phyloP scores from a whole-genome alignment of 2,329 filamentous ascomycete species.

The Pseudovirgaria hyperparasitica region DNA sequence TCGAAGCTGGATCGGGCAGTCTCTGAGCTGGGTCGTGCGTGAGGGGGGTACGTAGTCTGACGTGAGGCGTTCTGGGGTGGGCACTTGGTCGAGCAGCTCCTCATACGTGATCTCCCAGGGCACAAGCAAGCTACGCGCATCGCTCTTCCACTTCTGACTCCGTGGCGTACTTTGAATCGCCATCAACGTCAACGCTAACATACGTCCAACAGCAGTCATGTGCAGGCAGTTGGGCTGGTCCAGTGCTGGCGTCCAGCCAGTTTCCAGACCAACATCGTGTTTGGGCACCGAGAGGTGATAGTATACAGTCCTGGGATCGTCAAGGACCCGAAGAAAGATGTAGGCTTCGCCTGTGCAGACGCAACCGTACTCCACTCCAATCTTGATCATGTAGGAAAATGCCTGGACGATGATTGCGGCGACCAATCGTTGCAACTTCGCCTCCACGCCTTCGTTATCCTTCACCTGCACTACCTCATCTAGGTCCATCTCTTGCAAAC shows the following conservation, averaged over 20 bases:
- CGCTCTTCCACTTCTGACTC: conserved; percentile 13
- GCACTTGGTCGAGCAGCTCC: conserved; percentile 13
- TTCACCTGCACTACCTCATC: conserved; percentile 21
- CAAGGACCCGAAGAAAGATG: conserved; percentile 27
- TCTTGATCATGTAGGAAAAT: conserved; percentile 37
- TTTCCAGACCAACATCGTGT: conserved; percentile 13
- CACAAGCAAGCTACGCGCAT: conserved; percentile 7
- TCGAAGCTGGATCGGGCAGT: conserved; percentile 3
- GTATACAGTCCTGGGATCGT: conserved; percentile 12
- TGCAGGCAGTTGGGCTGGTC: conserved; percentile 13
- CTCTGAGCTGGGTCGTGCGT: conserved; percentile 1
- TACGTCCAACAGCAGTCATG: conserved; percentile 19
- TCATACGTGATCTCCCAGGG: conserved; percentile 13
- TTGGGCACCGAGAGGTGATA: conserved; percentile 17
- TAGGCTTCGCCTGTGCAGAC: conserved; percentile 30
- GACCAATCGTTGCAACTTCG: conserved; percentile 23
- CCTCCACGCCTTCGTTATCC: conserved; percentile 19
- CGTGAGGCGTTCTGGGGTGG: conserved; percentile 2
- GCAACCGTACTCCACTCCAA: conserved; percentile 29
- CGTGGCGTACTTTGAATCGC: conserved; percentile 11
- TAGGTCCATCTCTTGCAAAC: conserved; percentile 30
- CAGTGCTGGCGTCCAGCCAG: conserved; percentile 6
- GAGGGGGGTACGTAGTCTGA: conserved; percentile 3
- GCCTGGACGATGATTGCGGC: conserved; percentile 32
- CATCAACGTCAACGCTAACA: conserved; percentile 17